Base-by-base conservation (phyloP, 1,284 basidiomycete species). In the Trametes versicolor region DNA sequence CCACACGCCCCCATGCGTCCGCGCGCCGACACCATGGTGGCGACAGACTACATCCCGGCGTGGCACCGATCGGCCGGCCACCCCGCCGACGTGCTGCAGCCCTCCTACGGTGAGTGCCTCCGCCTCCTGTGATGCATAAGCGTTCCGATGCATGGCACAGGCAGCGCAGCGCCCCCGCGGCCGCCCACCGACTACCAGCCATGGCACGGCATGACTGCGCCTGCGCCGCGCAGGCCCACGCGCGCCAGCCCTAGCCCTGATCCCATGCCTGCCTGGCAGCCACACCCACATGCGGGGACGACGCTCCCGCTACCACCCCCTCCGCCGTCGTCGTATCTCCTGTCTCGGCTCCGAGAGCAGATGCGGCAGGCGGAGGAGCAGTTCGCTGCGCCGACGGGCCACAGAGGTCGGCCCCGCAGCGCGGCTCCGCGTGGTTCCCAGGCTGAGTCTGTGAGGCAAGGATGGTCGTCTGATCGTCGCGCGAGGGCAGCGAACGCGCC, bases 41-140 rank as follows among this genome's bases (percentile, higher is more conserved):
- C 54, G 15, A 45, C 54, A 2, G 54, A 62, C 25, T 62, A 51
- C 25, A 62, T 62, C 36, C 61, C 61, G 12, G 61, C 61, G 12
- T 57, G 61, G 54, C 61, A 62, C 13, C 61, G 61, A 47, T 21
- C 47, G 21, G 15, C 15, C 10, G 23, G 36, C 17, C 1, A 41
- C 57, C 8, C 23, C 15, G 25, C 23, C 15, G 36, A 39, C 34
- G 34, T n/a, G 15, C 51, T 29, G 50, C 51, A 53, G 29, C 34
- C 59, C 13, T 36, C 39, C 21, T 17, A 25, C 15, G 39, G 60
- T 56, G 54, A 56, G 60, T 47, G 19, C 23, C 32, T 2, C 17
- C 29, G 10, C 34, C 34, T 12, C 32, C 43, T 57, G 23, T 34
- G 19, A 23, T 29, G 29, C 55, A 23, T 19, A 45, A 9, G 41